These are phyloP conservation scores for Aquanectria penicillioides DNA, from an alignment of 2,329 filamentous ascomycete genomes.

Conservation along the genomic window DNA sequence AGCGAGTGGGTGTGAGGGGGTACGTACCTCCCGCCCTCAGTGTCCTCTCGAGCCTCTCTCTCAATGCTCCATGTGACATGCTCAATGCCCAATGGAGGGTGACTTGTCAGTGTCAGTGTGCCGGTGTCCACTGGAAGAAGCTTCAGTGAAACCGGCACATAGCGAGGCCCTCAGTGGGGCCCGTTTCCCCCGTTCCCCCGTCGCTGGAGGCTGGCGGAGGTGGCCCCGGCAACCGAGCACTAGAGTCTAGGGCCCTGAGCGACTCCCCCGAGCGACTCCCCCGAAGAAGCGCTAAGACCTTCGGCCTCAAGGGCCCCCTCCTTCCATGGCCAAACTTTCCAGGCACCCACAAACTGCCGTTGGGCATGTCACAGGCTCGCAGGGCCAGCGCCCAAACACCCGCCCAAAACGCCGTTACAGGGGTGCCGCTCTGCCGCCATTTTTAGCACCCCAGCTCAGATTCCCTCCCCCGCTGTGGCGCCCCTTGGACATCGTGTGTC, in stretches of 20 bases:
- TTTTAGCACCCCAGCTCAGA: constrained; percentile 30
- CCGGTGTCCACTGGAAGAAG: too few relatives aligned
- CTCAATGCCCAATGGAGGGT: too few relatives aligned
- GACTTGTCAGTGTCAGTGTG: too few relatives aligned
- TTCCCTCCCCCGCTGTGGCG: constrained; percentile 38
- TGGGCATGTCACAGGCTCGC: constrained; percentile 27
- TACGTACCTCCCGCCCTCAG: constrained; percentile 29
- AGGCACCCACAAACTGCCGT: constrained; percentile 35
- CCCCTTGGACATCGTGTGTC: constrained; percentile 20
- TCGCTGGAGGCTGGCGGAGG: constrained; percentile 6
- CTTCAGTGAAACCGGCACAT: too few relatives aligned
- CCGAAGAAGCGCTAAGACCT: constrained; percentile 29
- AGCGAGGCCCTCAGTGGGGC: too few relatives aligned
- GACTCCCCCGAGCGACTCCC: not conserved
- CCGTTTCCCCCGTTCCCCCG: not conserved
- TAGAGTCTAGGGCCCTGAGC: not conserved
- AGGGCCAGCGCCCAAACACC: constrained; percentile 17
- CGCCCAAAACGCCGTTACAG: constrained; percentile 29
- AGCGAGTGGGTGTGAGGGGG: too few relatives aligned
- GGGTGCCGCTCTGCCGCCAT: constrained; percentile 25
- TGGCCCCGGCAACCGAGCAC: constrained; percentile 16
- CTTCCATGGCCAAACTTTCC: constrained; percentile 4
- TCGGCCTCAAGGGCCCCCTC: constrained; percentile 18
- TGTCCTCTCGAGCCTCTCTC: not conserved
- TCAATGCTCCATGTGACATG: too few relatives aligned